Base-by-base conservation (phyloP, 1,284 basidiomycete genomes). In the Leccinum fallax region DNA sequence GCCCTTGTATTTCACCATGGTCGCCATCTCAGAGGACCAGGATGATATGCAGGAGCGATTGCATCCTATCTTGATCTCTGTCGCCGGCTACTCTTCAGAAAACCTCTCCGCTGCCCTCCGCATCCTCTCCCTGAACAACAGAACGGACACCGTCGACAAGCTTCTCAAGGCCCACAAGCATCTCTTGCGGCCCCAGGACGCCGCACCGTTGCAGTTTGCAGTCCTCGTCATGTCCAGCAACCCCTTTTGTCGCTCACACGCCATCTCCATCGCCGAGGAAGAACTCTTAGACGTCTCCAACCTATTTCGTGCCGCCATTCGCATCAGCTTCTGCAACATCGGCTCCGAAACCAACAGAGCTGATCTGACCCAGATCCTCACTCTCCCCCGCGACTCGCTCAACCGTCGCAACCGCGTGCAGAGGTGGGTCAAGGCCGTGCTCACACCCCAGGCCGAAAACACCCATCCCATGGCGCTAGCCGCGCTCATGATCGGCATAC, bases 401-500 rank as follows among this genome's bases (percentile, higher is more conserved):
- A 70, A 72, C 24, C 79, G 87, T 7, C 74, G 74, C 24, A 77
- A 78, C 6, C 81, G 85, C 51, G 70, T 87, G 4, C 77, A 81
- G 58, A 69, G 72, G 4, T 89, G 87, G 86, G 80, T 82, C 3
- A 84, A 84, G 40, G 73, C 77, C 15, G 73, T 85, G 13, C 62
- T 75, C 6, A 83, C 85, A 0, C 79, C 81, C 0, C 74, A 77
- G 1, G 57, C 67, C 6, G 71, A 74, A 0, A 70, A 76, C 2
- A 58, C 81, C 21, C 76, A 84, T 61, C 85, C 85, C 1, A 79
- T 88, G 77, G 80, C 84, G 3, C 81, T 89, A 60, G 85, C 87
- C 0, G 86, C 86, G n/a, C 81, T 88, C 79, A 82, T 89, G 79
- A 86, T 88, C 76, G 87, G 86, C 0, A 68, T 89, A 8, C 85